These are phyloP conservation scores for Alloteropsis semialata DNA, from an alignment of 176 grass and related monocot genomes.

Conservation along the genomic window DNA sequence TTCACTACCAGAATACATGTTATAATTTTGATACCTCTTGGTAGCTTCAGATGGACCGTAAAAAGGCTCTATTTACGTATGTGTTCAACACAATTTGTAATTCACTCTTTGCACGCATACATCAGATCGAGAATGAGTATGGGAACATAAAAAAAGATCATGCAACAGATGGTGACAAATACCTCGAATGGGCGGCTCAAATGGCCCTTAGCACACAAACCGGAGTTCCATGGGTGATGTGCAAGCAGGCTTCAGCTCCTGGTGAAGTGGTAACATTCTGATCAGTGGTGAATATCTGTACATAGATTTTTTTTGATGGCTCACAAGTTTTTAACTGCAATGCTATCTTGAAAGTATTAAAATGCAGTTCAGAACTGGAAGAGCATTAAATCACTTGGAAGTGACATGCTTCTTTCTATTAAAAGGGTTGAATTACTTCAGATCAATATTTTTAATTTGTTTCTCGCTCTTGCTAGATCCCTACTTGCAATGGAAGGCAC, in stretches of 20 bases:
- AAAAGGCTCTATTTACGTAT: not conserved
- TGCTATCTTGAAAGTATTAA: not conserved
- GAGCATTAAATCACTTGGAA: not conserved
- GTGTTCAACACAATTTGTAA: not conserved
- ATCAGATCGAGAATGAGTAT: constrained; percentile 95
- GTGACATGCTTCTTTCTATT: not conserved
- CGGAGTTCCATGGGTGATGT: constrained; percentile 93
- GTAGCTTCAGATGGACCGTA: not conserved
- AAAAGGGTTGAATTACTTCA: not conserved
- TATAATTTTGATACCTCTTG: not conserved
- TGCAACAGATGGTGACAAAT: constrained; percentile 47
- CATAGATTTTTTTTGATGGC: not conserved
- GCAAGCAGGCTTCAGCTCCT: constrained; percentile 79
- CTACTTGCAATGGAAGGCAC: constrained; percentile 94
- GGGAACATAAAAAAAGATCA: constrained; percentile 57
- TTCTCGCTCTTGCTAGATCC: constrained; percentile 52
- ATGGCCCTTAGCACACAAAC: constrained; percentile 59
- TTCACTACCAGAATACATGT: not conserved
- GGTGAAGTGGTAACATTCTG: constrained; percentile 74
- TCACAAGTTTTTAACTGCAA: not conserved
- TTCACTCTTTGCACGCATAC: constrained; percentile 12
- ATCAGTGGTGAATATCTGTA: constrained; percentile 24
- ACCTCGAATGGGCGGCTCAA: constrained; percentile 69
- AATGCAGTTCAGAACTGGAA: not conserved
- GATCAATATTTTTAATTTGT: constrained; percentile 1